phyloP scores from a whole-genome alignment of 345 rosid genomes.

The Eucalyptus camaldulensis region DNA sequence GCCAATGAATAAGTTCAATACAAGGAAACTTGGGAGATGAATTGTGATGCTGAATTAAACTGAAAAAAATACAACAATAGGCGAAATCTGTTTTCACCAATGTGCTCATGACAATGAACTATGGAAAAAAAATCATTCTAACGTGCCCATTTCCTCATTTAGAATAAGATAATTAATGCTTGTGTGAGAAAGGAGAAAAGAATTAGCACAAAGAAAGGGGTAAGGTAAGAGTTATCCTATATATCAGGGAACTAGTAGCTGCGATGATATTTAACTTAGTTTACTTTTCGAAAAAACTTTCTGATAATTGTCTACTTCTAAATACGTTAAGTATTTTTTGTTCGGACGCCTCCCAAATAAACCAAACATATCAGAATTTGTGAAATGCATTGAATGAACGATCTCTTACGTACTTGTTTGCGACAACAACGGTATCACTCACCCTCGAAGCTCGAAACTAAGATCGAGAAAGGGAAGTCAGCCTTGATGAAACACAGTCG shows the following conservation, averaged over 20 bases:
- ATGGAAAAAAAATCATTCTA: neutral
- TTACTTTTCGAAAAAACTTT: neutral
- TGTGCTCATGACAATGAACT: neutral
- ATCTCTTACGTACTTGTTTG: neutral
- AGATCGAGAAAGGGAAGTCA: neutral
- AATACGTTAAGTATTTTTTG: neutral
- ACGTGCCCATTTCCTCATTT: neutral
- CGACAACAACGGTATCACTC: neutral
- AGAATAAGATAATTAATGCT: neutral
- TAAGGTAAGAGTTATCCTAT: neutral
- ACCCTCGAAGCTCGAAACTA: neutral
- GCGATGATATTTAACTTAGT: neutral
- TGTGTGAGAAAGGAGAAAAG: neutral
- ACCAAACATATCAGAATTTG: neutral
- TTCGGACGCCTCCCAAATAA: neutral
- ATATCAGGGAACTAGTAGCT: neutral
- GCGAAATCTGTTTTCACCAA: neutral
- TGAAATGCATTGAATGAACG: neutral
- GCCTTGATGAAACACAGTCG: neutral
- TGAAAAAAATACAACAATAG: neutral
- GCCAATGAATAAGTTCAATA: neutral
- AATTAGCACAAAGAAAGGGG: neutral
- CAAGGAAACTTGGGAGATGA: neutral
- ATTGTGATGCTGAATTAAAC: neutral
- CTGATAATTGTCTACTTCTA: neutral